Evolutionary conservation across 1,284 basidiomycete genomes (phyloP), one percentile per base, ranked within the genome.

Genomic region (Peniophora sp.): DNA sequence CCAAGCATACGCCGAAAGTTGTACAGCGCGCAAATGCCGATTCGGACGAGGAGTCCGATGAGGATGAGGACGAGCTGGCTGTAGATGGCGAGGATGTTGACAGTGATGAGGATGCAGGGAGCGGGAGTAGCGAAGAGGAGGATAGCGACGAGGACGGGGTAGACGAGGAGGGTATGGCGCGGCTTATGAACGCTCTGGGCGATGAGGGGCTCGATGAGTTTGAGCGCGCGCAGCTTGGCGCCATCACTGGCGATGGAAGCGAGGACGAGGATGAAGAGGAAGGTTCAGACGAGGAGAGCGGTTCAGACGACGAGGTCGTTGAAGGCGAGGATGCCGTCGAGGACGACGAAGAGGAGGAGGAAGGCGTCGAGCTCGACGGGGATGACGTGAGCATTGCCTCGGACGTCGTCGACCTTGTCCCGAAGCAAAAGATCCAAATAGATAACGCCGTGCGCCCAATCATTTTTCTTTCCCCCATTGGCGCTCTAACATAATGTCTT

Each of bases 381-480:
- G 85, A 83, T 14, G 38, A 41, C 38, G 38, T 41, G n/a, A 17
- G n/a, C 16, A 20, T 17, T 16, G 38, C 38, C n/a, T n/a, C 38
- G n/a, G 78, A 76, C 2, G 73, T 91, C 10, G 88, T 92, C 53
- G 90, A 93, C 60, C 78, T 74, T 1, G 77, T 90, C 24, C 89
- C 88, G 9, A 74, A 74, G 57, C 87, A 87, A 72, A 93, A 92
- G 74, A 72, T 92, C 50, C 83, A 86, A 57, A 80, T 89, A 49
- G 83, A 94, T 72, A 89, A 94, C 69, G 79, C 80, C 63, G 91
- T 89, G 52, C 47, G 79, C 66, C 3, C 48, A n/a, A 49, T 14
- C 36, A 34, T 52, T 48, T 27, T 50, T 41, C 16, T 25, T 34
- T 60, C 38, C n/a, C n/a, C 5, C 38, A 19, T 45, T 51, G 17